Evolutionary conservation across 2,329 filamentous ascomycete genomes (phyloP), one percentile per base, ranked within the genome.

Genomic region (Colletotrichum magnum): DNA sequence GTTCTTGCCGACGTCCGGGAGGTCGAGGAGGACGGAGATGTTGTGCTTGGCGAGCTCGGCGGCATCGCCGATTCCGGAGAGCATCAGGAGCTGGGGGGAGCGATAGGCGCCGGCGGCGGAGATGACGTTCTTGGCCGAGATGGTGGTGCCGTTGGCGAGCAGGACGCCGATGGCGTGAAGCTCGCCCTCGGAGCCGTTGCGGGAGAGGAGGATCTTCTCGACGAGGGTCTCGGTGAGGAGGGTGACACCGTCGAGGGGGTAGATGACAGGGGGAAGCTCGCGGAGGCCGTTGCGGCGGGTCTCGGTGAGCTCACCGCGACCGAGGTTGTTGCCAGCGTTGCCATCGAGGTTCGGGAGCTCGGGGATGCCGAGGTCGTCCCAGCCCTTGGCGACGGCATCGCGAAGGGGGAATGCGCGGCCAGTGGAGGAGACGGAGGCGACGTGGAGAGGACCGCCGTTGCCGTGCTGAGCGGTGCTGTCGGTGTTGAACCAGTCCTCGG

Each of bases 51-150:
- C 76, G 2, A 69, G 74, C 58, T 87, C 84, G 0, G 77, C 74
- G 45, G 77, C 79, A 7, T 83, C 80, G 0, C 86, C 86, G 32
- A 88, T 85, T 0, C 86, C 86, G 9, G 86, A 88, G n/a, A 85
- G 83, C 72, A 86, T 82, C 4, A 88, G 80, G 45, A 88, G 82
- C 21, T 82, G 82, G 1, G 86, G 85, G 47, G 83, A 85, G 73
- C 84, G 85, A 73, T 86, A 87, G 16, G 85, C 78, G 2, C 86
- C 86, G 3, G 79, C 81, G 13, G 79, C 81, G 12, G 86, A 75
- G 5, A 86, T 79, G 73, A 85, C 71, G 61, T 81, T 74, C n/a
- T 75, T 72, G 61, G 76, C 72, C 2, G 48, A 54, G 13, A 65
- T 60, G 9, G 58, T 28, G 13, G 75, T 65, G 1, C 79, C 77